phyloP scores from a whole-genome alignment of 169 alveolate species.

The Besnoitia besnoiti region DNA sequence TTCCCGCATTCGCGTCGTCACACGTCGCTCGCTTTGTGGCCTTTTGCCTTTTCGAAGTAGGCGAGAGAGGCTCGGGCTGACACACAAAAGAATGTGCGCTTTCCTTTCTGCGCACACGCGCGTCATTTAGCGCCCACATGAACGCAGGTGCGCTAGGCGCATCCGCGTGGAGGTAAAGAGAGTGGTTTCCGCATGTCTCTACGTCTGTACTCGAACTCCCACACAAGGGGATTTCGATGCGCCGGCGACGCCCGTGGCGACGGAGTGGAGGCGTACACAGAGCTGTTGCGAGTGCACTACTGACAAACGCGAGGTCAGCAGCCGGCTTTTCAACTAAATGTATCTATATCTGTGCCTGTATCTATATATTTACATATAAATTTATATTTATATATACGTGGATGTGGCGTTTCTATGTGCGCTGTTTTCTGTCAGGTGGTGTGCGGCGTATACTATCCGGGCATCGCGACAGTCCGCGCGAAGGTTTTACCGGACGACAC shows the following conservation, averaged over 20 bases:
- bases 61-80: neutral
- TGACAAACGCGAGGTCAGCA: neutral
- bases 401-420: neutral
- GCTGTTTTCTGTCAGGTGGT: neutral
- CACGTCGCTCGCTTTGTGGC: neutral
- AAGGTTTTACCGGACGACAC: neutral
- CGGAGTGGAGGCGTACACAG: no score
- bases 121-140: no score
- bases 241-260: no score
- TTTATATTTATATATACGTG: neutral
- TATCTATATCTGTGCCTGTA: no score
- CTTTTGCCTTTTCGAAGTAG: constrained; percentile 6
- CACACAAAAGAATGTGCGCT: neutral
- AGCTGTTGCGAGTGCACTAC: no score
- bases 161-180: no score
- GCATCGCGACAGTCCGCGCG: constrained; percentile 32
- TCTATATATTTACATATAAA: neutral
- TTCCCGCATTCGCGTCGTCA: neutral
- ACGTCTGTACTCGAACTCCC: no score
- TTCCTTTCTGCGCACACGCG: no score
- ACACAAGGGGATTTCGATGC: no score
- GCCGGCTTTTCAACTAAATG: neutral
- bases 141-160: no score
- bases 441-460: constrained; percentile 30
- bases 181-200: no score